Evolutionary conservation across 345 rosid species (phyloP).

Genomic region (Corchorus olitorius): DNA sequence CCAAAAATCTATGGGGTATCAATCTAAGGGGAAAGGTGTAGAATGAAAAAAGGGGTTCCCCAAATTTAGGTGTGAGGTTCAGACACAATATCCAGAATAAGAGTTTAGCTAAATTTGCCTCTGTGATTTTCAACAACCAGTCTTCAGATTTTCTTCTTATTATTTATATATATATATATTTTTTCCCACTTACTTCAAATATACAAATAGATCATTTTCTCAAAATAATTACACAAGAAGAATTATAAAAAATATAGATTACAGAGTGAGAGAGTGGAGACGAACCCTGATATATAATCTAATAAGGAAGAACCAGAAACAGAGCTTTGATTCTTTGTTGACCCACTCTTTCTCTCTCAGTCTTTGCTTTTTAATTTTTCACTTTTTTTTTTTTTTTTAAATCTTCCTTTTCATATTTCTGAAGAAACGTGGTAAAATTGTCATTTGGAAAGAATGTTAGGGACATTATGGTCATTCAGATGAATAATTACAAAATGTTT

Average conservation of each 20-base stretch:
- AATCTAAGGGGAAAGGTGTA: constrained; percentile 5
- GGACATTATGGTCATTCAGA: too few relatives aligned
- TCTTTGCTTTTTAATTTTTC: too few relatives aligned
- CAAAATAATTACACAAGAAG: too few relatives aligned
- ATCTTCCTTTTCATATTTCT: too few relatives aligned
- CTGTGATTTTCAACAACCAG: constrained; percentile 8
- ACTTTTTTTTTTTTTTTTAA: too few relatives aligned
- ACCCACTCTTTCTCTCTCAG: too few relatives aligned
- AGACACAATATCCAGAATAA: constrained; percentile 15
- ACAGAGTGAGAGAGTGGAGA: neutral
- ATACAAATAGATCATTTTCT: neutral
- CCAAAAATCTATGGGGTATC: constrained; percentile 25
- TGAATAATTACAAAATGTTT: too few relatives aligned
- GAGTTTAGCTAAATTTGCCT: constrained; percentile 20
- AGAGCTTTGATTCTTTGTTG: constrained; percentile 1
- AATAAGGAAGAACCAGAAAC: neutral
- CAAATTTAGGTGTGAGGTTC: constrained; percentile 49
- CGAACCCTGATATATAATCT: neutral
- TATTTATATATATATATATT: too few relatives aligned
- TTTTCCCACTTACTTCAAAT: neutral
- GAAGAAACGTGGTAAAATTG: too few relatives aligned
- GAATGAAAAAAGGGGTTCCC: constrained; percentile 26
- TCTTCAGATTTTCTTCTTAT: neutral
- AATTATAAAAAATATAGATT: neutral
- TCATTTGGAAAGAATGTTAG: too few relatives aligned